Conservation (phyloP, 306 rosid genomes). For the Comarum palustre region DNA sequence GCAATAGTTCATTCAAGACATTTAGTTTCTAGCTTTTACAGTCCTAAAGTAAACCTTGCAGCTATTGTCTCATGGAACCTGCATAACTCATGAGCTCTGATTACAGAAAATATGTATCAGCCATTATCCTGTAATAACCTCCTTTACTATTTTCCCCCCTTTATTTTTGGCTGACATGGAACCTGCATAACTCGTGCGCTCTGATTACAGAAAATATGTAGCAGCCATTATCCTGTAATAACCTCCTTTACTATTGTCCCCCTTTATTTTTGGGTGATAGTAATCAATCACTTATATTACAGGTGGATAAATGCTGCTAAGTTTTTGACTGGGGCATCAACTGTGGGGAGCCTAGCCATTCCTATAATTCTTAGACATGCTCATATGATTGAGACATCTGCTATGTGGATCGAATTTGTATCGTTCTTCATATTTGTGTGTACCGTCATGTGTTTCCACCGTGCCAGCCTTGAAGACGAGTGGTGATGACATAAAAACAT, state of each 20-base stretch:
- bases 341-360: constrained; percentile 87
- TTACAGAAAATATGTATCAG: background rate
- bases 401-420: constrained; percentile 87
- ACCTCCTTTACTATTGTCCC: background rate
- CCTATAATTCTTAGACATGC: constrained; percentile 92
- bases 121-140: background rate
- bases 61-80: background rate
- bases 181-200: no score
- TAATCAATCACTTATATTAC: constrained; percentile 21
- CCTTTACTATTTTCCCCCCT: background rate
- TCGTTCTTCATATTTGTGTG: constrained; percentile 89
- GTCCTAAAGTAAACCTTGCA: background rate
- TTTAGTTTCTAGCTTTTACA: background rate
- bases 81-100: background rate
- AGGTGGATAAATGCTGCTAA: constrained; percentile 98
- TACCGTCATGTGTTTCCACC: constrained; percentile 89
- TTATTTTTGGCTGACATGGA: background rate
- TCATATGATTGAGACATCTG: constrained; percentile 87
- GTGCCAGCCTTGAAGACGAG: constrained; percentile 89
- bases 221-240: background rate
- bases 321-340: constrained; percentile 89
- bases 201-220: background rate
- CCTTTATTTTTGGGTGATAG: background rate
- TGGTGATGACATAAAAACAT: constrained; percentile 45
- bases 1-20: background rate